Evolutionary conservation across 2,329 filamentous ascomycete species (phyloP), one percentile per base, ranked within the genome.

Genomic region (Exserohilum rostratum): DNA sequence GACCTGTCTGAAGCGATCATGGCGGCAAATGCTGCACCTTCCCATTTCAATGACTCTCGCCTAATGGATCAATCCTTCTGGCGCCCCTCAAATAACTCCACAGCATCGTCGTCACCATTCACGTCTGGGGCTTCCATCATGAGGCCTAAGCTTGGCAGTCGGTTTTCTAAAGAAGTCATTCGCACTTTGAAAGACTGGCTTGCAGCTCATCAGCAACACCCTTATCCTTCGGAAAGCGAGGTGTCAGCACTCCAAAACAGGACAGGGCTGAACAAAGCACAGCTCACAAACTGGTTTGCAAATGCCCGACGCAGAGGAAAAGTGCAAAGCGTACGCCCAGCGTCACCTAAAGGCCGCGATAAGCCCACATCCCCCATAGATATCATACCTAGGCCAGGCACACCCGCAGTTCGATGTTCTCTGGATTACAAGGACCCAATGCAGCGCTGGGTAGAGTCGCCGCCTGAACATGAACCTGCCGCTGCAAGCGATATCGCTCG

Each of bases 211-310:
- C 58, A 59, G 12, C 45, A 57, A 6, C 55, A 66, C 39, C 67
- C 67, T 6, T 70, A 70, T 22, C 67, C 67, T 1, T 60, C 47
- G 13, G 62, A 62, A 6, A 52, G 61, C 11, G 64, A 70, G 27
- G 61, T 66, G 54, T 33, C 50, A 3, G 29, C 57, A 4, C 53
- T 70, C 2, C 57, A 65, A 22, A 51, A 53, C 3, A 55, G 61
- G 0, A 69, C 67, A 20, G 68, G 67, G 1, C 39, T 70, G 10
- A 69, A 64, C 39, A 65, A 59, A 31, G 60, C 59, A 1, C 68
- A 70, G 12, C 60, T 70, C 2, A 54, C 61, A 4, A 70, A 68
- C 7, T 70, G 68, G 68, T 68, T 70, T 17, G 66, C 67, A 5
- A 70, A 70, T 30, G 64, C 68, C 2, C 61, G 67, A 44, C 61